phyloP scores from a whole-genome alignment of 352 stramenopile species.

The Phytophthora uliginosa region DNA sequence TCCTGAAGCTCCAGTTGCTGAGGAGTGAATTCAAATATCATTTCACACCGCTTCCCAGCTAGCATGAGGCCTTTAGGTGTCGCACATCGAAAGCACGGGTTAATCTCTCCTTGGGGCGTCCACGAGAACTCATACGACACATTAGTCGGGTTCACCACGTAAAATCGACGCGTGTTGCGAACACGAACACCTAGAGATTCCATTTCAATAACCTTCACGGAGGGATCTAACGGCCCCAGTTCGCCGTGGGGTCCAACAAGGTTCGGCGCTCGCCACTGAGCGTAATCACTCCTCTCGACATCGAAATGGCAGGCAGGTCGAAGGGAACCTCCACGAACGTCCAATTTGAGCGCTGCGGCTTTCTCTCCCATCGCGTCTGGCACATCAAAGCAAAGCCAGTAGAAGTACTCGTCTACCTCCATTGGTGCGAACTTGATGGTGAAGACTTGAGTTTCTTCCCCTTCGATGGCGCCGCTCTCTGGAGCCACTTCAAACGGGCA shows the following conservation, averaged over 20 bases:
- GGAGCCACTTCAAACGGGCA: conserved; percentile 93
- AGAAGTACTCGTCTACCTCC: conserved; percentile 92
- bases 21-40: conserved; percentile 97
- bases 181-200: conserved; percentile 92
- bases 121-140: conserved; percentile 96
- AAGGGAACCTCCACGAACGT: conserved; percentile 79
- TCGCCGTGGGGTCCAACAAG: conserved; percentile 88
- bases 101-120: conserved; percentile 78
- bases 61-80: conserved; percentile 94
- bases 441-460: conserved; percentile 78
- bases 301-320: conserved; percentile 96
- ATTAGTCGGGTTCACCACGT: conserved; percentile 95
- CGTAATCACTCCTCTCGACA: conserved; percentile 91
- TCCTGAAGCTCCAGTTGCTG: conserved; percentile 92
- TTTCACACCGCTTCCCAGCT: conserved; percentile 93
- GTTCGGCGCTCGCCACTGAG: conserved; percentile 69
- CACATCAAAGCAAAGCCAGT: conserved; percentile 63
- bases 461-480: conserved; percentile 55
- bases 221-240: conserved; percentile 84
- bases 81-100: conserved; percentile 90
- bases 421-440: conserved; percentile 91
- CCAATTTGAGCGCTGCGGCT: conserved; percentile 45
- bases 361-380: conserved; percentile 6
- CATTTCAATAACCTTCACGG: conserved; percentile 94
- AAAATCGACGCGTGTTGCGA: conserved; percentile 94